Conservation (phyloP, 2,329 filamentous ascomycete species). For the Pseudogymnoascus sp. region DNA sequence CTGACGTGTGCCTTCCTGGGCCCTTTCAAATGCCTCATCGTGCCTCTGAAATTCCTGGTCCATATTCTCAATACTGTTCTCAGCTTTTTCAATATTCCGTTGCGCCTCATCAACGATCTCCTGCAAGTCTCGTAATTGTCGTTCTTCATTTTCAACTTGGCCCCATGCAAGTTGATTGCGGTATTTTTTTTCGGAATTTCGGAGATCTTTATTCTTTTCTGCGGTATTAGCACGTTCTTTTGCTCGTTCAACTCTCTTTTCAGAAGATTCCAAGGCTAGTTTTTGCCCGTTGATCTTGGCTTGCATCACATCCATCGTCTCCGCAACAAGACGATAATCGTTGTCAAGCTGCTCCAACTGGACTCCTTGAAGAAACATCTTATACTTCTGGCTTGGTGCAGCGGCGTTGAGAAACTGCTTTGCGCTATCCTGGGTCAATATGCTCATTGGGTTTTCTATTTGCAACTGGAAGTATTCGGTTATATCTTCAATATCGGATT, state of each 20-base stretch:
- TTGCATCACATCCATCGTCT: conserved; percentile 65
- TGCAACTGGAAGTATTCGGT: conserved; percentile 88
- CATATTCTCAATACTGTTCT: conserved; percentile 42
- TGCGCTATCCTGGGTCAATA: conserved; percentile 90
- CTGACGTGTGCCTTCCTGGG: conserved; percentile 19
- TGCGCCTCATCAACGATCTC: conserved; percentile 27
- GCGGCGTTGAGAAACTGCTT: conserved; percentile 86
- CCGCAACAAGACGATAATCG: conserved; percentile 78
- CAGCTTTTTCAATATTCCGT: conserved; percentile 29
- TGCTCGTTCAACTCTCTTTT: conserved; percentile 50
- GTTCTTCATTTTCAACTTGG: conserved; percentile 72
- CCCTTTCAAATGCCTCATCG: conserved; percentile 29
- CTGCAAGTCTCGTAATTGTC: conserved; percentile 35
- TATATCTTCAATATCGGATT: conserved; percentile 81
- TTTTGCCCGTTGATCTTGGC: conserved; percentile 51
- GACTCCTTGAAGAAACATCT: conserved; percentile 90
- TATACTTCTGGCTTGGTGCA: conserved; percentile 78
- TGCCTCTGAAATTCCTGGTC: conserved; percentile 28
- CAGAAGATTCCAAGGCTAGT: conserved; percentile 54
- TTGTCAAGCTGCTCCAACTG: conserved; percentile 86
- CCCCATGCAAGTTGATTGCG: conserved; percentile 72
- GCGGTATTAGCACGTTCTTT: conserved; percentile 55
- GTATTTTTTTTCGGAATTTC: conserved; percentile 49
- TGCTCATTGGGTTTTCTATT: conserved; percentile 93
- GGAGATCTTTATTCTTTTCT: conserved; percentile 57